Conservation (phyloP, 441 rosid genomes). For the Pelargonium cotyledonis region DNA sequence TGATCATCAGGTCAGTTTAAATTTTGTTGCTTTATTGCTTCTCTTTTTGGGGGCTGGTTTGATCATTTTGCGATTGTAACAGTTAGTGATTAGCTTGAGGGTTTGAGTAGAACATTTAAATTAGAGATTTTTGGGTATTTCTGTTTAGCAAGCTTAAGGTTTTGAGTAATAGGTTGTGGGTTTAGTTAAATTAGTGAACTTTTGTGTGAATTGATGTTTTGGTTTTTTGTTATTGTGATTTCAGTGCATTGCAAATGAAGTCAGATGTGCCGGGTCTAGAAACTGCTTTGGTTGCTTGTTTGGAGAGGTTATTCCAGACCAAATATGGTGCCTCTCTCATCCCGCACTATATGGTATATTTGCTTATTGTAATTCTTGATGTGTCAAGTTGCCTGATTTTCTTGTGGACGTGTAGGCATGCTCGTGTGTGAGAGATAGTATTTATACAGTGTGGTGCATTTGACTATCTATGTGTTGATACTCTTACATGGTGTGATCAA, state of each 20-base stretch:
- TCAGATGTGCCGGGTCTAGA: slow-evolving; percentile 52
- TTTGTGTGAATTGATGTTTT: background rate
- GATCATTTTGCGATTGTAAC: background rate
- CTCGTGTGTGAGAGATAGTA: too few species aligned
- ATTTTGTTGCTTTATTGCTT: background rate
- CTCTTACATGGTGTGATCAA: background rate
- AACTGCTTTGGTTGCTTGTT: slow-evolving; percentile 47
- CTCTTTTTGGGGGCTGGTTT: slow-evolving; percentile 4
- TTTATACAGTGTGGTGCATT: too few species aligned
- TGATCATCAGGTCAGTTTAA: slow-evolving; percentile 44
- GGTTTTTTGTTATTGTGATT: background rate
- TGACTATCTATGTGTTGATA: too few species aligned
- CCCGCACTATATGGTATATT: slow-evolving; percentile 62
- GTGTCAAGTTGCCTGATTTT: background rate
- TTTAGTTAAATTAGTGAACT: too few species aligned
- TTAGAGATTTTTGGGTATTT: background rate
- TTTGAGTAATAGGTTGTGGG: too few species aligned
- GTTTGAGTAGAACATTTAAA: background rate
- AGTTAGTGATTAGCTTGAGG: background rate
- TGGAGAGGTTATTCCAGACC: slow-evolving; percentile 67
- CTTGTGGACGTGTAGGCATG: background rate
- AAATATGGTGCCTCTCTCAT: slow-evolving; percentile 72
- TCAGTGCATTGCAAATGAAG: slow-evolving; percentile 63
- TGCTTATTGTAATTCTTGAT: background rate
- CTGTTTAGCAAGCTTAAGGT: too few species aligned